Percentiles rank a stretch among this genome's conserved stretches.
These are phyloP conservation scores for Russula compacta DNA, from an alignment of 768 basidiomycete species.

Conservation along the genomic window DNA sequence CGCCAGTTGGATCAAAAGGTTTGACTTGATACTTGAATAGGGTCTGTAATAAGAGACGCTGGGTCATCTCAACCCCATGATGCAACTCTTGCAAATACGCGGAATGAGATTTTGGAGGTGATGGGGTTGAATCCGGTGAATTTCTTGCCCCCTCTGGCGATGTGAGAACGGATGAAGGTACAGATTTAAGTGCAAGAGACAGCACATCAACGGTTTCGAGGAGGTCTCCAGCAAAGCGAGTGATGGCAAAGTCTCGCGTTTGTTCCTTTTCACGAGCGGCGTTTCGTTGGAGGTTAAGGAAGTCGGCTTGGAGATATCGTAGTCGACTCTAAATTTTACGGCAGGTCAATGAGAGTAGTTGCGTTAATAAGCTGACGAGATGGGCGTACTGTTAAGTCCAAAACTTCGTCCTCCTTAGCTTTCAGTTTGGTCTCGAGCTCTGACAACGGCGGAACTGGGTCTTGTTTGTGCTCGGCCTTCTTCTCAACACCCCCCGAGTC, in stretches of 20 bases:
- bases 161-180: constrained; percentile 44
- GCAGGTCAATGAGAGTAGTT: constrained; percentile 13
- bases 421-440: constrained; percentile 50
- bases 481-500: constrained; percentile 25
- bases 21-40: constrained; percentile 89
- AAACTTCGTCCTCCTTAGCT: constrained; percentile 71
- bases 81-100: constrained; percentile 63
- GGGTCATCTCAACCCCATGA: constrained; percentile 86
- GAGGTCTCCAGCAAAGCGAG: constrained; percentile 82
- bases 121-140: constrained; percentile 11
- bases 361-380: not conserved
- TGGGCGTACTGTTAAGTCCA: constrained; percentile 69
- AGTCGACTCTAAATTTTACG: constrained; percentile 57
- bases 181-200: constrained; percentile 70
- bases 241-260: constrained; percentile 88
- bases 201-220: constrained; percentile 90
- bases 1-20: constrained; percentile 85
- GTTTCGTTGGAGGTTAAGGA: constrained; percentile 89
- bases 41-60: constrained; percentile 80
- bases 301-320: constrained; percentile 90
- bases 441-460: constrained; percentile 20
- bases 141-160: constrained; percentile 9
- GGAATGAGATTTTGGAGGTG: constrained; percentile 40
- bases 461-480: constrained; percentile 21
- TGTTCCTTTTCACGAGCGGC: constrained; percentile 86